A percentile compares a stretch with the other conserved stretches of the same genome.
Conservation (phyloP, 2,329 filamentous ascomycete genomes). For the Penicillium sp. region DNA sequence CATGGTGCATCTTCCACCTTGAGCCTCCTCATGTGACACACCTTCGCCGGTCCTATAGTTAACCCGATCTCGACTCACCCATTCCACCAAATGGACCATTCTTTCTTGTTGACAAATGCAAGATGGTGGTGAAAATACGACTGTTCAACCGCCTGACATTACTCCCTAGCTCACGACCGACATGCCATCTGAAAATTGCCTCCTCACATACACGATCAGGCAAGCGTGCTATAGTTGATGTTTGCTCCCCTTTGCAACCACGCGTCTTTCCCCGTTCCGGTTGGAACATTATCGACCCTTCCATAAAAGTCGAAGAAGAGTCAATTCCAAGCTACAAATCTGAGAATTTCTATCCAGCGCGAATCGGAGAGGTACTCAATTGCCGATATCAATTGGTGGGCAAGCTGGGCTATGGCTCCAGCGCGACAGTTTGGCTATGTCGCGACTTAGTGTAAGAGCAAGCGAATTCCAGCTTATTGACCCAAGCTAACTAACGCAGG, state of each 20-base stretch:
- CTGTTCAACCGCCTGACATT: too few relatives aligned
- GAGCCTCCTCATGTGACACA: too few relatives aligned
- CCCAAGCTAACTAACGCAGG: neutral
- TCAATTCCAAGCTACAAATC: neutral
- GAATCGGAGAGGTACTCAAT: constrained; percentile 12
- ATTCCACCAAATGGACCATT: too few relatives aligned
- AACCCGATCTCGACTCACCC: too few relatives aligned
- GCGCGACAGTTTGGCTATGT: constrained; percentile 13
- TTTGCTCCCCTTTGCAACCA: constrained; percentile 3
- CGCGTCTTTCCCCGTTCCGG: constrained; percentile 7
- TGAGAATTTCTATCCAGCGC: constrained; percentile 12
- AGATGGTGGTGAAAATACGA: too few relatives aligned
- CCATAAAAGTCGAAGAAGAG: neutral
- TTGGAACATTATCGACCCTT: neutral
- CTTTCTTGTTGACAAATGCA: too few relatives aligned
- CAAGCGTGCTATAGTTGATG: neutral
- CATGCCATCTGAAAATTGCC: too few relatives aligned
- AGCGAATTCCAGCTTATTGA: neutral
- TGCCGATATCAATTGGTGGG: constrained; percentile 14
- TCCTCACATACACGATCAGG: neutral
- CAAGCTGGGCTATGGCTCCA: constrained; percentile 17
- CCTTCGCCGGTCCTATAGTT: too few relatives aligned
- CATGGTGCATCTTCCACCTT: too few relatives aligned
- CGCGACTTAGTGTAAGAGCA: constrained; percentile 8
- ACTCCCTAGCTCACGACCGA: too few relatives aligned